Evolutionary conservation across 768 basidiomycete genomes (phyloP).

Genomic region (Leucosporidium yakuticum): DNA sequence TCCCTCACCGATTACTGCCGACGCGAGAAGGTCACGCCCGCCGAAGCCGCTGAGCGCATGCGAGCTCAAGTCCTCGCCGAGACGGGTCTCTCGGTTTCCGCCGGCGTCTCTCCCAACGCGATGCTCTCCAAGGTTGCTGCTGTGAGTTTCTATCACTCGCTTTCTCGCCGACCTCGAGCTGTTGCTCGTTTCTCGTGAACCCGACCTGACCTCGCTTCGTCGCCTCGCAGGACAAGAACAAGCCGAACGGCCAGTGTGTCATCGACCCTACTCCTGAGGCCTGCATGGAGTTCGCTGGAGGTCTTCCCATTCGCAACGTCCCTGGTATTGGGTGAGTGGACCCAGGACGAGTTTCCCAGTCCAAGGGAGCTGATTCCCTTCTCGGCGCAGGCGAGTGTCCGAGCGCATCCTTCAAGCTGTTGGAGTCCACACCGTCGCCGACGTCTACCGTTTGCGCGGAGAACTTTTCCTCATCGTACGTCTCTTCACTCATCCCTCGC

Average conservation of each 20-base stretch:
- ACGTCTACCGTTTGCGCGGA: constrained; percentile 71
- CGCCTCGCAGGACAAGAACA: constrained; percentile 24
- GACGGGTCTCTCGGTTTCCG: constrained; percentile 69
- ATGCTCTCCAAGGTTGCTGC: constrained; percentile 79
- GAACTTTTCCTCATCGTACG: constrained; percentile 63
- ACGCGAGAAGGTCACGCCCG: constrained; percentile 58
- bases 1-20: constrained; percentile 80
- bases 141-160: not conserved
- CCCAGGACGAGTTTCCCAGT: not conserved
- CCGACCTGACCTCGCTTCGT: constrained; percentile 22
- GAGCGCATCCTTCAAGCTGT: constrained; percentile 81
- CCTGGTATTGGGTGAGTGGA: constrained; percentile 13
- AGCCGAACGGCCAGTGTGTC: constrained; percentile 32
- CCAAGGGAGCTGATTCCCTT: constrained; percentile 45
- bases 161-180: not conserved
- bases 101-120: constrained; percentile 93
- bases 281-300: constrained; percentile 25
- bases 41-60: constrained; percentile 72
- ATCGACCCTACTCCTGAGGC: constrained; percentile 30
- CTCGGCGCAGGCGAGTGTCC: constrained; percentile 82
- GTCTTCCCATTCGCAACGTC: constrained; percentile 24
- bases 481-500: too few species aligned
- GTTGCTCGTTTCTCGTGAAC: too few species aligned
- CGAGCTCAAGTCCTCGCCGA: constrained; percentile 63
- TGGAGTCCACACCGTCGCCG: constrained; percentile 88